Conservation (phyloP, 441 rosid genomes). For the Erodium moschatum region DNA sequence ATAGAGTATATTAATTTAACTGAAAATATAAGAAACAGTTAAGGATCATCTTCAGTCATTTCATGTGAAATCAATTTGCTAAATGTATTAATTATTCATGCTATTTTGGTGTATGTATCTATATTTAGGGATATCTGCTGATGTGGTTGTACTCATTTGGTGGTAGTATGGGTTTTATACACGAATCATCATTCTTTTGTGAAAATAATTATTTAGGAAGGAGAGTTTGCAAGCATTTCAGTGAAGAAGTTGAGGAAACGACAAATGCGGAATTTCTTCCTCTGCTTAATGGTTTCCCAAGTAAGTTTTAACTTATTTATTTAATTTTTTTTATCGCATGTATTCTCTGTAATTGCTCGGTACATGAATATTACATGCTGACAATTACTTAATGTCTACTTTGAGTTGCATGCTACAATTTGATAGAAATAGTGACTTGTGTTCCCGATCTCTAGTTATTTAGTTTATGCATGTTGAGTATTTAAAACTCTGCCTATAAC, state of each 20-base stretch:
- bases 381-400: too few species aligned
- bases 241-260: conserved; percentile 80
- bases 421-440: too few species aligned
- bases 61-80: too few species aligned
- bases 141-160: background rate
- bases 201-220: conserved; percentile 47
- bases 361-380: background rate
- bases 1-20: background rate
- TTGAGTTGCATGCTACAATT: too few species aligned
- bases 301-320: conserved; percentile 33
- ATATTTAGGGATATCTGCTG: background rate
- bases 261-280: conserved; percentile 84
- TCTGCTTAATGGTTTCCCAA: conserved; percentile 92
- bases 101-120: background rate
- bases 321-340: conserved; percentile 4
- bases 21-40: background rate
- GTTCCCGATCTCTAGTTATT: too few species aligned
- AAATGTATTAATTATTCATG: too few species aligned
- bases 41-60: background rate
- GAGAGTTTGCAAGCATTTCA: conserved; percentile 63
- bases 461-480: too few species aligned
- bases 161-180: background rate
- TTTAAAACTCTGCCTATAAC: too few species aligned
- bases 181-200: conserved; percentile 9
- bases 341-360: background rate